Conservation (phyloP, 805 yeast species). For the Pichia cephalocereana region DNA sequence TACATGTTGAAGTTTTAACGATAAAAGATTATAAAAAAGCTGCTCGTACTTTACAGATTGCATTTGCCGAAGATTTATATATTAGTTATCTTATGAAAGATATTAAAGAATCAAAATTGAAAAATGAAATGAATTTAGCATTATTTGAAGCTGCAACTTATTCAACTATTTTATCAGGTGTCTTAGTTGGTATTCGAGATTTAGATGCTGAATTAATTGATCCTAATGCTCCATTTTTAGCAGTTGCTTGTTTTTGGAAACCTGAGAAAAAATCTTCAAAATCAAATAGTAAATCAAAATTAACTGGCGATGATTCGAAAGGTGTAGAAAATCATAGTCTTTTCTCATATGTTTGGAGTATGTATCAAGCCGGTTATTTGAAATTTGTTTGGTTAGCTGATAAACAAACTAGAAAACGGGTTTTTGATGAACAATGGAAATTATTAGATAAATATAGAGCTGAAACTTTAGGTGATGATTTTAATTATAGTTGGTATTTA, state of each 20-base stretch:
- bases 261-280: conserved; percentile 14
- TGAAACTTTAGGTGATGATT: conserved; percentile 33
- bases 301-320: neutral
- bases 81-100: conserved; percentile 40
- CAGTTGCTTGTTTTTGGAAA: conserved; percentile 42
- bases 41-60: conserved; percentile 42
- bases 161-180: conserved; percentile 41
- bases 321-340: conserved; percentile 20
- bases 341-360: conserved; percentile 24
- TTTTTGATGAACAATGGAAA: conserved; percentile 41
- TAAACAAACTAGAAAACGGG: conserved; percentile 38
- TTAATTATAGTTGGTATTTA: conserved; percentile 43
- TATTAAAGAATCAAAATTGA: conserved; percentile 27
- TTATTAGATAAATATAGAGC: conserved; percentile 35
- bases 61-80: conserved; percentile 48
- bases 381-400: conserved; percentile 28
- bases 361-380: conserved; percentile 27
- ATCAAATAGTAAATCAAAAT: neutral
- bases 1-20: conserved; percentile 24
- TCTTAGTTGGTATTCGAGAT: conserved; percentile 43
- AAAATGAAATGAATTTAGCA: conserved; percentile 36
- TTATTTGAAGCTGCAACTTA: conserved; percentile 46
- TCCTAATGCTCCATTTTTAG: conserved; percentile 37
- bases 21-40: conserved; percentile 43
- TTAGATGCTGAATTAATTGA: conserved; percentile 32